phyloP scores from a whole-genome alignment of 371 early-diverging fungal species.

The Zopfochytrium polystomum region DNA sequence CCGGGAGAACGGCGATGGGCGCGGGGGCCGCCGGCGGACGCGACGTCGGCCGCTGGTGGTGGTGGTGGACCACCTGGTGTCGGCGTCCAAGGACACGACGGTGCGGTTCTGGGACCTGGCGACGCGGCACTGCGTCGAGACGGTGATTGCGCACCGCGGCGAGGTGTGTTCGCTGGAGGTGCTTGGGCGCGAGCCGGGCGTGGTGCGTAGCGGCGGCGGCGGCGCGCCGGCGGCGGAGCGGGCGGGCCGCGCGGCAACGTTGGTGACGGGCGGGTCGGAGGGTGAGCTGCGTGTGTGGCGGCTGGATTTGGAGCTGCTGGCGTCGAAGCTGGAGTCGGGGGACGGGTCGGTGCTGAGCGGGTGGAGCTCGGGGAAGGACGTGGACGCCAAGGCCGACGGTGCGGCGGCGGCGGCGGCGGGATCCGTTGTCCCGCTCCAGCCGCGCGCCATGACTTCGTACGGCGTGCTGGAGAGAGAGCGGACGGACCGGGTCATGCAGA shows the following conservation, averaged over 20 bases:
- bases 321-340: slow-evolving; percentile 42
- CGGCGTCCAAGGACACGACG: slow-evolving; percentile 89
- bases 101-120: slow-evolving; percentile 94
- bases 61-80: slow-evolving; percentile 75
- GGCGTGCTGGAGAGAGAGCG: slow-evolving; percentile 78
- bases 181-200: neutral
- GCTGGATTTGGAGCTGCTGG: slow-evolving; percentile 51
- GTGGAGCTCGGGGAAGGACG: no score
- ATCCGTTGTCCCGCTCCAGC: no score
- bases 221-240: slow-evolving; percentile 17
- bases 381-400: no score
- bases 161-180: slow-evolving; percentile 83
- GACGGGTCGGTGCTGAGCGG: no score
- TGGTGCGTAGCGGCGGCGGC: neutral
- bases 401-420: slow-evolving; percentile 20
- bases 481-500: slow-evolving; percentile 73
- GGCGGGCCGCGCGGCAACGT: slow-evolving; percentile 1
- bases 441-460: slow-evolving; percentile 61
- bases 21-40: no score
- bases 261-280: slow-evolving; percentile 87
- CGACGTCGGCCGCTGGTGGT: no score
- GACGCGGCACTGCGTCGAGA: slow-evolving; percentile 91
- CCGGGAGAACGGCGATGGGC: no score
- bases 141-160: slow-evolving; percentile 84
- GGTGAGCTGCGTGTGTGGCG: slow-evolving; percentile 82